Evolutionary conservation across 2,329 filamentous ascomycete genomes (phyloP).

Genomic region (Hymenoscyphus fraxineus): DNA sequence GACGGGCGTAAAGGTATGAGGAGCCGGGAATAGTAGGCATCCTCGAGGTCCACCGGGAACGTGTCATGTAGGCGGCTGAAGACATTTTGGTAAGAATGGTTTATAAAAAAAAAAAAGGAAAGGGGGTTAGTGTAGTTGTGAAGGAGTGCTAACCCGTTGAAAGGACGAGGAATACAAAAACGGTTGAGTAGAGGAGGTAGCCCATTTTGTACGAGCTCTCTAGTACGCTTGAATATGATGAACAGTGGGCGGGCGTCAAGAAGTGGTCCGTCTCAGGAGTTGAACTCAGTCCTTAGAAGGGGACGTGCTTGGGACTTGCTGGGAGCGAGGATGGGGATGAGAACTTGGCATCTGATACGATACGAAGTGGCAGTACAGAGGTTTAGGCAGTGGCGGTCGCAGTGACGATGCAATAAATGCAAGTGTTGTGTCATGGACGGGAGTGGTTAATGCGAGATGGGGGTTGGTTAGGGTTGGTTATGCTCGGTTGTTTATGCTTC

Average conservation of each 20-base stretch:
- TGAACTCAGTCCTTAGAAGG: neutral
- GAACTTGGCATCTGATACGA: constrained; percentile 13
- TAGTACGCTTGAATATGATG: neutral
- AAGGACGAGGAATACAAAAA: constrained; percentile 65
- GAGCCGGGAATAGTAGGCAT: constrained; percentile 55
- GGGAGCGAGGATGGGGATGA: neutral
- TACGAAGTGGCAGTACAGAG: neutral
- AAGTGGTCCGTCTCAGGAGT: constrained; percentile 10
- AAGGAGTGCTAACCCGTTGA: constrained; percentile 57
- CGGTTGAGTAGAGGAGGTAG: constrained; percentile 76
- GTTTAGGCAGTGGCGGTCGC: too few species aligned
- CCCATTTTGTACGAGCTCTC: constrained; percentile 50
- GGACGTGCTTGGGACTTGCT: neutral
- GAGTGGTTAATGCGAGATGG: constrained; percentile 10
- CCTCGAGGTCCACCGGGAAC: constrained; percentile 36
- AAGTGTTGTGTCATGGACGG: neutral
- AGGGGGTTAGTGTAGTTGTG: neutral
- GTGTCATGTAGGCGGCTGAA: constrained; percentile 67
- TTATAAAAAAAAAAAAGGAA: constrained; percentile 12
- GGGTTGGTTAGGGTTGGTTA: too few species aligned
- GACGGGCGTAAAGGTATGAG: constrained; percentile 68
- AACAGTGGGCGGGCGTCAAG: neutral
- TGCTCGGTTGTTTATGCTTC: neutral
- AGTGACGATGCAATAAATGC: constrained; percentile 8
- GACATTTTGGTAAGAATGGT: constrained; percentile 13